Evolutionary conservation across 2,329 filamentous ascomycete genomes (phyloP), one percentile per base, ranked within the genome.

Genomic region (Colletotrichum phormii): DNA sequence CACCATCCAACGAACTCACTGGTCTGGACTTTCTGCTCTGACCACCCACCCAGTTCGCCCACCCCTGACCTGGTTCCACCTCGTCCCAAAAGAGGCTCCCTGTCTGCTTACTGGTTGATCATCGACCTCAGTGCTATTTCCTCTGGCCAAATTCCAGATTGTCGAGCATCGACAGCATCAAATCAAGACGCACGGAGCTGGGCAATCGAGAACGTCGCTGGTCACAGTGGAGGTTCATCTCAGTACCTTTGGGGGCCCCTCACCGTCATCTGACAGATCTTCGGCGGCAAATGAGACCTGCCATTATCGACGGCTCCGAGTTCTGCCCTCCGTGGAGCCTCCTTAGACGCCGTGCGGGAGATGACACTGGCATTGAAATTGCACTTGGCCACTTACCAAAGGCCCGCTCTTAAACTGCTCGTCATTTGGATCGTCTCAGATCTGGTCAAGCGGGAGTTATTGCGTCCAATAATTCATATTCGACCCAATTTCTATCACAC

Each of bases 21-120:
- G 59, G 59, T 53, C 60, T 62, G 33, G 71, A 51, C 67, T 66
- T 37, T 66, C 29, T 42, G 67, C 67, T 59, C 57, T 71, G 71
- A 57, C 57, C 62, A 71, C 71, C 70, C 67, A 65, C 67, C 55
- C 61, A 22, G 29, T 71, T 49, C 37, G n/a, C 18, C 35, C 24
- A 67, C 71, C 71, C 71, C 71, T 73, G 71, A 61, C 67, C 59
- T 72, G 46, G 66, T 55, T 57, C 59, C 67, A 24, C 62, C 67
- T 33, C 33, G 18, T 67, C 61, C 71, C 63, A 63, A 67, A 62
- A 53, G 67, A 67, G 67, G 37, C 51, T 67, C 67, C 67, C 67
- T 67, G 71, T 63, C 46, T 54, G 24, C 42, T 63, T 51, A 73
- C 57, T 67, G 67, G 67, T 22, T 22, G 67, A 72, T 66, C 55